Evolutionary conservation across 2,329 filamentous ascomycete species (phyloP), one percentile per base, ranked within the genome.

Genomic region (Xylogone sp.): DNA sequence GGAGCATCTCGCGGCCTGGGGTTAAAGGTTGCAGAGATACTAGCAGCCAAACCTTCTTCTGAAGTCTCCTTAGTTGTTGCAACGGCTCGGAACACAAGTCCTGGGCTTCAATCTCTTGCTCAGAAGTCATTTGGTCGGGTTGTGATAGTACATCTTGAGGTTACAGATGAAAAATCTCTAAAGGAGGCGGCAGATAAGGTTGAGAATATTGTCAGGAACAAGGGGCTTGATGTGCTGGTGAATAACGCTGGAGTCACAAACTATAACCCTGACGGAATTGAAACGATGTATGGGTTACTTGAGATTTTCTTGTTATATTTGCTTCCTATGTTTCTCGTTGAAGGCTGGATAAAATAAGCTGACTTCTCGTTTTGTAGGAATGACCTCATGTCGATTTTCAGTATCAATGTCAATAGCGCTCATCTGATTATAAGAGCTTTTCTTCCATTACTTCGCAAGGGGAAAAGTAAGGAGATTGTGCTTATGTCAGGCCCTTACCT

Each of bases 201-300:
- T 3, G 67, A 72, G 22, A 43, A 48, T 3, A 57, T 58, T 2
- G 56, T 75, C 1, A 55, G 59, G 16, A 72, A 65, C 3, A 67
- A 66, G 10, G 73, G 72, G 0, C 62, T 78, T 0, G 75, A 78
- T 55, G 69, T 76, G 7, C 52, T 78, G 22, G 65, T 75, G 51
- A 75, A 76, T 59, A 75, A 75, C 59, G 73, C 71, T 0, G 74
- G 71, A 0, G 50, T 52, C 1, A 31, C 42, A 50, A 22, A 10
- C 12, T 53, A 19, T 22, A 50, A 49, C n/a, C 43, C 46, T 4
- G 48, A 42, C 8, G 54, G 53, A 12, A 51, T 52, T 21, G 31
- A 13, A 2, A 34, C 21, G 5, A 56, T 55, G 54, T n/a, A n/a
- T n/a, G n/a, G n/a, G n/a, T n/a, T n/a, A n/a, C n/a, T n/a, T n/a